These are phyloP conservation scores for Tremella mesenterica DNA, from an alignment of 768 basidiomycete genomes.

Conservation along the genomic window DNA sequence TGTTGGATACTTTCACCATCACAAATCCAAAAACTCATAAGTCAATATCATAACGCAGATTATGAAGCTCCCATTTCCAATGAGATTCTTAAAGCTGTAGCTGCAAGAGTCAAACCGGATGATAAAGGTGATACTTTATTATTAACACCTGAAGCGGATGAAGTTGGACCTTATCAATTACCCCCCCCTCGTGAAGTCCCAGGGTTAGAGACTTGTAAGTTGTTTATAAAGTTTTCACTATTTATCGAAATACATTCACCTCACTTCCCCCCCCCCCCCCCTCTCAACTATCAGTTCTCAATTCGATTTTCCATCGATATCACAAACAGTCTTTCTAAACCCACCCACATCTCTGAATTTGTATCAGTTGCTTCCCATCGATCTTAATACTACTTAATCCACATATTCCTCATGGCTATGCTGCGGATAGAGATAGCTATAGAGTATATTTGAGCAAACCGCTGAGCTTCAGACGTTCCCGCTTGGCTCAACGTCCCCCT, in stretches of 20 bases:
- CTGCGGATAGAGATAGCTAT: background rate
- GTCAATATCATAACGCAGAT: slow-evolving; percentile 97
- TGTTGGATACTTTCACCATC: slow-evolving; percentile 99
- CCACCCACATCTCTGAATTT: background rate
- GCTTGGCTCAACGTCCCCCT: slow-evolving; percentile 37
- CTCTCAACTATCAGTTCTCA: too few relatives aligned
- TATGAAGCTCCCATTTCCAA: slow-evolving; percentile 99
- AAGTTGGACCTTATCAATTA: slow-evolving; percentile 74
- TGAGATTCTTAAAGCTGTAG: slow-evolving; percentile 92
- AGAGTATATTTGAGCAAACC: background rate
- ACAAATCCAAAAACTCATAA: slow-evolving; percentile 98
- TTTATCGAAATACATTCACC: too few relatives aligned
- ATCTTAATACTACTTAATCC: too few relatives aligned
- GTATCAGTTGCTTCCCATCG: slow-evolving; percentile 69
- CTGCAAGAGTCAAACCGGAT: slow-evolving; percentile 87
- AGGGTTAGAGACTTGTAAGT: slow-evolving; percentile 75
- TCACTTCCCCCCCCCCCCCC: too few relatives aligned
- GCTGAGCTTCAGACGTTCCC: slow-evolving; percentile 29
- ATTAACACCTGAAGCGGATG: slow-evolving; percentile 90
- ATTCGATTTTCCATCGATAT: background rate
- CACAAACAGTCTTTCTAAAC: background rate
- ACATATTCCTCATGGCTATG: too few relatives aligned
- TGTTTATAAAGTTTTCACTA: background rate
- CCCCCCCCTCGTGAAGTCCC: slow-evolving; percentile 90
- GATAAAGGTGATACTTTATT: slow-evolving; percentile 95